Conservation (phyloP, 257 asterid genomes). For the Fraxinus americana region DNA sequence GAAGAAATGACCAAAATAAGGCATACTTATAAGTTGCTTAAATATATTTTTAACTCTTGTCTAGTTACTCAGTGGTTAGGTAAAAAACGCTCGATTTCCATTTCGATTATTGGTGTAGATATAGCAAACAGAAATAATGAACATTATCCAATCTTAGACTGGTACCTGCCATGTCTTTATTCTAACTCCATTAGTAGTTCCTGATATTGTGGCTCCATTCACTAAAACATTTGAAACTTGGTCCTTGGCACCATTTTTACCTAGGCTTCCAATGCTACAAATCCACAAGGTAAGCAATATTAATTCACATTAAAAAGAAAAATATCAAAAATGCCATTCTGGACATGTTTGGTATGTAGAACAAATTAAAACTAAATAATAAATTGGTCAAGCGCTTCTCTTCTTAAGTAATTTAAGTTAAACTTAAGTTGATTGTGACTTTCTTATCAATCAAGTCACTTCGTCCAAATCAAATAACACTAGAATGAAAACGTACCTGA, state of each 20-base stretch:
- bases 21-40: no score
- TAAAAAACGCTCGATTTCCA: no score
- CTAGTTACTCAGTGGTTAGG: no score
- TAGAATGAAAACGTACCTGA: conserved; percentile 47
- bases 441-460: not conserved
- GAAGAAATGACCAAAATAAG: no score
- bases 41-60: no score
- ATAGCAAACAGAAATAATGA: no score
- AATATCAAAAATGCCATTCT: no score
- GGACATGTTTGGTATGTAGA: not conserved
- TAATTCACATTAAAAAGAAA: not conserved
- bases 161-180: conserved; percentile 92
- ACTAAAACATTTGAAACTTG: conserved; percentile 62
- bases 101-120: no score
- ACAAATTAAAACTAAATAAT: no score
- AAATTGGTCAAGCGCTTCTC: not conserved
- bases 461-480: not conserved
- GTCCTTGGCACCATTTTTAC: conserved; percentile 54
- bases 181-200: conserved; percentile 76
- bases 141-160: not conserved
- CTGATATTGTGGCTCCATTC: conserved; percentile 63
- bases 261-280: conserved; percentile 65
- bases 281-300: not conserved
- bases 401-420: not conserved
- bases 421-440: not conserved